Conservation (phyloP, 2,329 filamentous ascomycete genomes). For the Hirsutella rhossiliensis region DNA sequence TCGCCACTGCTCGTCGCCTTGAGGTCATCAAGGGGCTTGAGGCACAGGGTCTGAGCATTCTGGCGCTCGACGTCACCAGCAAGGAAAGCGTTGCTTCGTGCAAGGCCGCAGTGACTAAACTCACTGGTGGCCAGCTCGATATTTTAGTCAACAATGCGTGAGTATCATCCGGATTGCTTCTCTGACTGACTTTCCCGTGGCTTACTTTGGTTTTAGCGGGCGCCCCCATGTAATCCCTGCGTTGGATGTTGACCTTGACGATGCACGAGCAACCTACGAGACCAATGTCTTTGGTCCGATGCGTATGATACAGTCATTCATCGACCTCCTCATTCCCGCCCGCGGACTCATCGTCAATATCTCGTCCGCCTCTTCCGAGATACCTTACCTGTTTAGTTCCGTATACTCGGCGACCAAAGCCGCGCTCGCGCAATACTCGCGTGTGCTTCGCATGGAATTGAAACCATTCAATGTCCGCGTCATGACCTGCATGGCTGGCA, state of each 20-base stretch:
- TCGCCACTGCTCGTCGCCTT: constrained; percentile 41
- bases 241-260: constrained; percentile 37
- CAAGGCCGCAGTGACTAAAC: constrained; percentile 29
- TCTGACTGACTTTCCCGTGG: not conserved
- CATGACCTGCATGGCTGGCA: constrained; percentile 45
- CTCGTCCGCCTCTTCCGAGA: constrained; percentile 36
- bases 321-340: constrained; percentile 34
- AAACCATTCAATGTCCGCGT: constrained; percentile 42
- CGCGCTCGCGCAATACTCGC: constrained; percentile 40
- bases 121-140: constrained; percentile 42
- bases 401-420: constrained; percentile 45
- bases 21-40: constrained; percentile 34
- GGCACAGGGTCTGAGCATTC: constrained; percentile 32
- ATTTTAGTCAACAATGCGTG: constrained; percentile 51
- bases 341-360: constrained; percentile 43
- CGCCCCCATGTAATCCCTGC: constrained; percentile 40
- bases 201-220: constrained; percentile 21
- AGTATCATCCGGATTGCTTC: constrained; percentile 5
- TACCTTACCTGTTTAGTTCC: constrained; percentile 40
- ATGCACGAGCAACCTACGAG: constrained; percentile 42
- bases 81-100: constrained; percentile 35
- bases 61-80: constrained; percentile 42
- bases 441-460: constrained; percentile 40
- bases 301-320: constrained; percentile 40
- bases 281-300: constrained; percentile 47